Evolutionary conservation across 768 basidiomycete genomes (phyloP), one percentile per base, ranked within the genome.

Genomic region (Panus rudis): DNA sequence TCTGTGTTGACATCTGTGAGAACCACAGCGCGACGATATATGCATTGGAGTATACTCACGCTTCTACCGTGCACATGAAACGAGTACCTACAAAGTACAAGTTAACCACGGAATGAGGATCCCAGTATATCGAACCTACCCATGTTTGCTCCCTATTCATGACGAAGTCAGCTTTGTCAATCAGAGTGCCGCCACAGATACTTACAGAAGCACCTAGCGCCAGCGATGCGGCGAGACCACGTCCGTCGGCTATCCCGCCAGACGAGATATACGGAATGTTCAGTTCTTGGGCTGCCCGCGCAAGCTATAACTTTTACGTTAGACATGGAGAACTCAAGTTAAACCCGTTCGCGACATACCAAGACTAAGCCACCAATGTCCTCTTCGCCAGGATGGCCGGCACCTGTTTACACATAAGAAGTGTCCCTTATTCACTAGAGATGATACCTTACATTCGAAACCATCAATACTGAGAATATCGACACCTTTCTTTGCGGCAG

Each of bases 311-410:
- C 11, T 50, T 40, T 13, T 34, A 14, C 23, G 26, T 45, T 4
- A 39, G 37, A 16, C 3, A 17, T 2, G 11, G 6, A 13, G 25
- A 24, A n/a, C 16, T 37, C 4, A 5, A 4, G 6, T 17, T 25
- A 37, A 42, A 22, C 43, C 38, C n/a, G 14, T 10, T 7, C 2
- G 16, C 19, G 14, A n/a, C 50, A 6, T 51, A 90, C 90, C 65
- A 96, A 63, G 3, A 96, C 84, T 19, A 94, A 55, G 4, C 85
- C 87, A 3, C 88, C 87, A 19, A 96, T 85, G 57, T 96, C 93
- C 32, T 94, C 88, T 57, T 96, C 93, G 48, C 93, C 93, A 14
- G 91, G 91, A 62, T 92, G 90, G 20, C 92, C 92, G 23, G 91
- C 92, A 57, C 89, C 88, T 91, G 55, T n/a, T 11, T 2, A 50